Evolutionary conservation across 495 filamentous ascomycete species (phyloP).

Genomic region (Rusavskia elegans): DNA sequence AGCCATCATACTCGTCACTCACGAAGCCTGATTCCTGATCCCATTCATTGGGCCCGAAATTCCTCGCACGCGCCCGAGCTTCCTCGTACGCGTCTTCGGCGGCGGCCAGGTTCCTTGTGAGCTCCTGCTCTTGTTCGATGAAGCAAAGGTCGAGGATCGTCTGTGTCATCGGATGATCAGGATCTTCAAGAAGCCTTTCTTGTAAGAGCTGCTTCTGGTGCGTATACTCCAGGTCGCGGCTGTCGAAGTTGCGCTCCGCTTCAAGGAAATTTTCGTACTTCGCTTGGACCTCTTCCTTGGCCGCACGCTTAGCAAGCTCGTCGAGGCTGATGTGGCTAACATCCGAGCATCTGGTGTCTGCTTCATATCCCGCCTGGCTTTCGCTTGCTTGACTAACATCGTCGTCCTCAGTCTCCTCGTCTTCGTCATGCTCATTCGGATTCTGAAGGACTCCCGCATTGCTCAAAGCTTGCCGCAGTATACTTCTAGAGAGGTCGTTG

Average conservation of each 20-base stretch:
- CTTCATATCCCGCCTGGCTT: too few species aligned
- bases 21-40: constrained; percentile 2
- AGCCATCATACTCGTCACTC: neutral
- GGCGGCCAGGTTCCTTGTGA: neutral
- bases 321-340: neutral
- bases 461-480: neutral
- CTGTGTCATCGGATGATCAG: neutral
- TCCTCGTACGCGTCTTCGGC: constrained; percentile 1
- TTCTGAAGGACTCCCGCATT: neutral
- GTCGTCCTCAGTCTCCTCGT: neutral
- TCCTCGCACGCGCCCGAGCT: neutral
- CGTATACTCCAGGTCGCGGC: neutral
- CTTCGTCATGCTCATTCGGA: constrained; percentile 5
- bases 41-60: neutral
- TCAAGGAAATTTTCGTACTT: neutral
- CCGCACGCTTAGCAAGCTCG: neutral
- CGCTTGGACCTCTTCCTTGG: neutral
- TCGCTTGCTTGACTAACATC: too few species aligned
- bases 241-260: neutral
- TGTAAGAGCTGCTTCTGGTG: neutral
- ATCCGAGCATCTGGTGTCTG: too few species aligned
- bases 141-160: neutral
- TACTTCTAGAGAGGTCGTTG: neutral
- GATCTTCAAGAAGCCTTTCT: too few species aligned
- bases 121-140: neutral